Evolutionary conservation across 2,329 filamentous ascomycete species (phyloP), one percentile per base, ranked within the genome.

Genomic region (Cordyceps cateniannulata): DNA sequence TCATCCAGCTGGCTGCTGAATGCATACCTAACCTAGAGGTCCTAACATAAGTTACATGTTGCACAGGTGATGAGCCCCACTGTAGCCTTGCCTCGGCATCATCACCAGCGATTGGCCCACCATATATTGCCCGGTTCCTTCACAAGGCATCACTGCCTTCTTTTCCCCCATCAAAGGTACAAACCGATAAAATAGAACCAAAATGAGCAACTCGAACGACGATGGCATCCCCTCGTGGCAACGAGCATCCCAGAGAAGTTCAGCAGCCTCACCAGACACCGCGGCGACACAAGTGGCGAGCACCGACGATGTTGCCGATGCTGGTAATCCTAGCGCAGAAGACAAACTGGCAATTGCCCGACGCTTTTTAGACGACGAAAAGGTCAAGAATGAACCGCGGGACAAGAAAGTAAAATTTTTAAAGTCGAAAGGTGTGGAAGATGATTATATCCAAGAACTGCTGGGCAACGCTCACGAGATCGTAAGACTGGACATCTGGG

Each of bases 341-440:
- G 67, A 72, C 53, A 66, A 68, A 38, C 67, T 78, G 40, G 85
- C 91, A 18, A 85, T 91, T 69, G 91, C 92, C 29, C 81, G 82
- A 48, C 83, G 80, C 58, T 97, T 96, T 69, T 81, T 97, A 4
- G 79, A 89, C 55, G 88, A 96, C 63, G 85, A 89, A 8, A 79
- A 81, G 22, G 89, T 96, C 61, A 85, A 82, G 62, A 77, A 87
- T 72, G 85, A 88, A 38, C 79, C 88, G 0, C 79, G 81, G 49
- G 87, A 90, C 60, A 87, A 85, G 73, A 96, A 96, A 76, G 78
- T 83, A 22, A 82, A 83, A 8, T 96, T 96, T 66, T 76, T 97
- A 1, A 81, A 86, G 68, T 84, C 84, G 55, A 97, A 97, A 72
- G 90, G 90, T 3, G 76, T 96, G 8, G 76, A 75, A 3, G 76